Evolutionary conservation across 2,329 filamentous ascomycete genomes (phyloP).

Genomic region (Hypomyces perniciosus): DNA sequence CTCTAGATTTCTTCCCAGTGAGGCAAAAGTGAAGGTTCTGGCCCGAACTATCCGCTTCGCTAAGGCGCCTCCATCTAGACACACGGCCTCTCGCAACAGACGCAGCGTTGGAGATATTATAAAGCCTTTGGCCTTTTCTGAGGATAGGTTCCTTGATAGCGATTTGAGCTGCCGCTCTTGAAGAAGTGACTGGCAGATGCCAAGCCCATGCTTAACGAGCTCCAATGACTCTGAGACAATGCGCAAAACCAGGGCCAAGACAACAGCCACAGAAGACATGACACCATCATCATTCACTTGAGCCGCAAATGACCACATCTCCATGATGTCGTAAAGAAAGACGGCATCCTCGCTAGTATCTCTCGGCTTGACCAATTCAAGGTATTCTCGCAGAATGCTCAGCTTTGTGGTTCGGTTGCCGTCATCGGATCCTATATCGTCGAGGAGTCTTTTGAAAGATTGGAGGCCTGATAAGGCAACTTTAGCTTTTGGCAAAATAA

Average conservation of each 20-base stretch:
- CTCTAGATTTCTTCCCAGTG: constrained; percentile 73
- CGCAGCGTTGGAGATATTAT: constrained; percentile 84
- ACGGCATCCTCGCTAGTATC: constrained; percentile 43
- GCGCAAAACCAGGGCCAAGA: constrained; percentile 75
- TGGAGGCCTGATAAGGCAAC: constrained; percentile 46
- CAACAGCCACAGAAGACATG: constrained; percentile 72
- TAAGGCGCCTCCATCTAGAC: constrained; percentile 76
- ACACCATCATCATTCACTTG: constrained; percentile 75
- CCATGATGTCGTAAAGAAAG: constrained; percentile 73
- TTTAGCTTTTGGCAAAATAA: not conserved
- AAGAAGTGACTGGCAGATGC: constrained; percentile 74
- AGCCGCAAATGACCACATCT: constrained; percentile 80
- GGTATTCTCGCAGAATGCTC: constrained; percentile 62
- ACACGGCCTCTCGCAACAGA: constrained; percentile 77
- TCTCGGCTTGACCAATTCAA: constrained; percentile 49
- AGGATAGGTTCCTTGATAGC: constrained; percentile 69
- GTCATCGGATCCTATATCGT: constrained; percentile 52
- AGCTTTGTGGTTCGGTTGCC: constrained; percentile 36
- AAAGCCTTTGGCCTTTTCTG: constrained; percentile 77
- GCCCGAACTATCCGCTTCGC: constrained; percentile 73
- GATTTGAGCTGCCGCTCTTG: constrained; percentile 77
- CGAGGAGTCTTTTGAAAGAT: constrained; percentile 66
- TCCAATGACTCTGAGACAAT: constrained; percentile 69
- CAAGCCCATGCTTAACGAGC: constrained; percentile 66
- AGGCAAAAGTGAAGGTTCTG: constrained; percentile 72